Base-by-base conservation (phyloP, 441 rosid genomes). In the Geranium incanum region DNA sequence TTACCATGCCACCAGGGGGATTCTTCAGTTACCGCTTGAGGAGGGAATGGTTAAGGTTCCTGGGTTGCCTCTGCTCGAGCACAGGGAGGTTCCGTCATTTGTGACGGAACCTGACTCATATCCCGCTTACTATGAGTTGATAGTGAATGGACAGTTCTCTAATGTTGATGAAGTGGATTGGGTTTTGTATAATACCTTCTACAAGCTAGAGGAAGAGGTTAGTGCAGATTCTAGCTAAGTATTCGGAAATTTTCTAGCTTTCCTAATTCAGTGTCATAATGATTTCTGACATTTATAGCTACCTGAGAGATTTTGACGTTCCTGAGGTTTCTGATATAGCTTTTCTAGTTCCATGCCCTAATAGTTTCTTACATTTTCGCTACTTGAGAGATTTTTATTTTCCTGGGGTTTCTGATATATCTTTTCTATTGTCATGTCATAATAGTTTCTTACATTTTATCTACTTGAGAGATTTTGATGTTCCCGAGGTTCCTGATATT, bases 181-280 rank as follows among this genome's bases (percentile, higher is more conserved):
- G 60, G 60, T 52, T 3, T n/a, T 52, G 60, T 57, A 16, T 8
- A 57, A 18, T 18, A 57, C 63, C 63, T 57, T 57, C 23, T 57
- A 57, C 21, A 16, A 57, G 21, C 63, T 57, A 15, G 63, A 57
- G 21, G 63, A 57, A 57, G 63, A 57, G 63, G 63, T 57, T 45
- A 45, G 55, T 45, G 2, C 55, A 45, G n/a, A 43, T 43, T 43
- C 2, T 1, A 5, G 15, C 60, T 52, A 52, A 28, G 33, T 52
- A 1, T 13, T 4, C 19, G 4, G 15, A 52, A 52, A 52, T 18
- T 52, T 15, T 52, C 48, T 43, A 0, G 48, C 48, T 43, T 43
- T 43, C 9, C 48, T 43, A 43, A 9, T 6, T 43, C 48, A 6
- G 11, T 43, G 12, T 43, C 11, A 43, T 43, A 43, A 43, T 39